These are phyloP conservation scores for Clarireedia hainanense DNA, from an alignment of 2,329 filamentous ascomycete genomes.

Conservation along the genomic window DNA sequence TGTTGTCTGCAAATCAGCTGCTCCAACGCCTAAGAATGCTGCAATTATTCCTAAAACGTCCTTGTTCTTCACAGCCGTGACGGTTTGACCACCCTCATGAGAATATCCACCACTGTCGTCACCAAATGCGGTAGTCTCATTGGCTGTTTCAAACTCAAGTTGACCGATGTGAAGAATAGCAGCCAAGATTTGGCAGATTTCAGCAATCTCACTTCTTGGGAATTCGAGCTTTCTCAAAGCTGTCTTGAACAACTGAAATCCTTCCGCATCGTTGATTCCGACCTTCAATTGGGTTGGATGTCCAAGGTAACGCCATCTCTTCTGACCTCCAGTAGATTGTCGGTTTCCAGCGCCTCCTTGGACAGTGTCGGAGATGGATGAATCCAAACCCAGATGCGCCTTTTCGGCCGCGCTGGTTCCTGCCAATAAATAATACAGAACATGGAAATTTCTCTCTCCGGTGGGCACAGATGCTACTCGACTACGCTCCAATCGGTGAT, in stretches of 20 bases:
- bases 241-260: slow-evolving; percentile 96
- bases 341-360: slow-evolving; percentile 36
- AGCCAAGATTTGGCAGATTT: slow-evolving; percentile 91
- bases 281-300: slow-evolving; percentile 96
- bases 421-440: slow-evolving; percentile 89
- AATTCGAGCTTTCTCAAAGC: slow-evolving; percentile 92
- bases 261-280: slow-evolving; percentile 90
- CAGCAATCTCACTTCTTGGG: slow-evolving; percentile 84
- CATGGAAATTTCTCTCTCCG: slow-evolving; percentile 92
- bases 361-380: slow-evolving; percentile 40
- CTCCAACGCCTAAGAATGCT: slow-evolving; percentile 85
- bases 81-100: slow-evolving; percentile 79
- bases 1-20: slow-evolving; percentile 75
- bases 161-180: slow-evolving; percentile 96
- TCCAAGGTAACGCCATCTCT: slow-evolving; percentile 91
- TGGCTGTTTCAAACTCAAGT: slow-evolving; percentile 81
- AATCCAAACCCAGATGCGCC: slow-evolving; percentile 62
- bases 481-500: slow-evolving; percentile 87
- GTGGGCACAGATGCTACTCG: slow-evolving; percentile 87
- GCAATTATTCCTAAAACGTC: slow-evolving; percentile 79
- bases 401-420: slow-evolving; percentile 90
- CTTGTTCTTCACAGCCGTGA: slow-evolving; percentile 89
- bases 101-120: slow-evolving; percentile 96
- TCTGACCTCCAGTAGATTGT: slow-evolving; percentile 46
- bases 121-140: slow-evolving; percentile 67